These are phyloP conservation scores for Cyphellophora europaea DNA, from an alignment of 2,329 filamentous ascomycete genomes.

Conservation along the genomic window DNA sequence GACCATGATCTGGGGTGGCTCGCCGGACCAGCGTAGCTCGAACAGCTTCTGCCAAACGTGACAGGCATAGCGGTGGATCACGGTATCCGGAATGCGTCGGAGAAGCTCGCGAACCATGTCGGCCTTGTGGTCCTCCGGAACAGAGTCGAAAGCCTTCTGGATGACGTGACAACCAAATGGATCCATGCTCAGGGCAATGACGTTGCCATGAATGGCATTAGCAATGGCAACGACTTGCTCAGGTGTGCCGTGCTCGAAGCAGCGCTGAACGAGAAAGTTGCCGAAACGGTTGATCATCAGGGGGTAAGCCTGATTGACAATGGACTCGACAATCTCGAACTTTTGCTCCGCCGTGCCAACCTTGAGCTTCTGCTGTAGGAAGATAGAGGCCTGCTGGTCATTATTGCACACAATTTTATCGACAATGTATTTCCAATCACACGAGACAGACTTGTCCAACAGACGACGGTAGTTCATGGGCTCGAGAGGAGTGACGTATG, in stretches of 20 bases:
- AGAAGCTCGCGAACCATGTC: conserved; percentile 98
- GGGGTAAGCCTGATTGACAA: conserved; percentile 87
- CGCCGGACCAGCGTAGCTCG: conserved; percentile 89
- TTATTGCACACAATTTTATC: conserved; percentile 99
- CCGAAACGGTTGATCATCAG: conserved; percentile 98
- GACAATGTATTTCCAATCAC: conserved; percentile 99
- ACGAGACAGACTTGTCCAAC: conserved; percentile 89
- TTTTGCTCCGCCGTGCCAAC: conserved; percentile 92
- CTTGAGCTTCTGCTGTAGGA: conserved; percentile 97
- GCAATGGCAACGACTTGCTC: conserved; percentile 95
- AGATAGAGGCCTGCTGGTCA: conserved; percentile 97
- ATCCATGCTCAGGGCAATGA: conserved; percentile 92
- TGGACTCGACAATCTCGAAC: conserved; percentile 92
- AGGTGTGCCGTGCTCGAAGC: conserved; percentile 93
- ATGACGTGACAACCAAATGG: conserved; percentile 97
- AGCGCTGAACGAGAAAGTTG: conserved; percentile 96
- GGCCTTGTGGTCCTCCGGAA: conserved; percentile 94
- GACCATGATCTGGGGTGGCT: conserved; percentile 95
- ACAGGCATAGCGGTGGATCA: conserved; percentile 96
- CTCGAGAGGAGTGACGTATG: conserved; percentile 78
- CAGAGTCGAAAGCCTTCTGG: conserved; percentile 96
- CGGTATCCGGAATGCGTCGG: conserved; percentile 89
- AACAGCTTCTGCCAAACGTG: conserved; percentile 99
- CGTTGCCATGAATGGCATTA: conserved; percentile 86
- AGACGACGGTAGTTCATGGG: conserved; percentile 93